Base-by-base conservation (phyloP, 1,139 yeast genomes). In the Casaregolazyma suthepensis region DNA sequence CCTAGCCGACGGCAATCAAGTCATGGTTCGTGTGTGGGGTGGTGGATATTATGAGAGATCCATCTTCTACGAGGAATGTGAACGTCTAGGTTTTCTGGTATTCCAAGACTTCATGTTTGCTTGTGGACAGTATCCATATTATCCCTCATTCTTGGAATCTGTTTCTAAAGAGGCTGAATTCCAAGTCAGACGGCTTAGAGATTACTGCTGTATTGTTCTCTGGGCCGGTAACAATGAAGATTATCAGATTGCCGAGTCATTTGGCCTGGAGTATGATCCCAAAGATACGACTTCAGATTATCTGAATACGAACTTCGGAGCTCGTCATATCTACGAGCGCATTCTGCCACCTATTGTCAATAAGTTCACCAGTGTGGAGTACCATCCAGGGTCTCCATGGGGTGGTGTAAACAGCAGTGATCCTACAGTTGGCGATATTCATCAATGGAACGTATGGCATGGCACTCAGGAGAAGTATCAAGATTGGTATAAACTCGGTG, bases 31-130 rank as follows among this genome's bases (percentile, higher is more conserved):
- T 50, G 71, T 76, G 1, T 77, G 81, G 81, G 81, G 76, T 15
- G 81, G 81, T 26, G 81, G 81, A 1, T 66, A 65, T 53, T 77
- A 73, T 58, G 81, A 77, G 56, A 62, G 61, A 22, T 77, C 75
- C 45, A 54, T 57, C 20, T 74, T 77, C 58, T 77, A 77, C 58
- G 63, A 68, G 38, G 71, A 69, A 56, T 77, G 81, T 63, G 81
- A 77, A 56, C 55, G 70, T 23, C 56, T 67, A 1, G 81, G 81
- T 3, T 57, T 77, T 19, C 49, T 77, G 58, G 73, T 77, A 7
- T 77, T 80, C 79, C 81, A 77, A 52, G 81, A 77, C 61, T 76
- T 77, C 59, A 75, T 77, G 80, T 77, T 77, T 69, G 80, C 79
- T 5, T 77, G 81, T 63, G 81, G 79, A 1, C 74, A 72, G 48